These are phyloP conservation scores for Pichia cactophila DNA, from an alignment of 1,139 yeast species.

Conservation along the genomic window DNA sequence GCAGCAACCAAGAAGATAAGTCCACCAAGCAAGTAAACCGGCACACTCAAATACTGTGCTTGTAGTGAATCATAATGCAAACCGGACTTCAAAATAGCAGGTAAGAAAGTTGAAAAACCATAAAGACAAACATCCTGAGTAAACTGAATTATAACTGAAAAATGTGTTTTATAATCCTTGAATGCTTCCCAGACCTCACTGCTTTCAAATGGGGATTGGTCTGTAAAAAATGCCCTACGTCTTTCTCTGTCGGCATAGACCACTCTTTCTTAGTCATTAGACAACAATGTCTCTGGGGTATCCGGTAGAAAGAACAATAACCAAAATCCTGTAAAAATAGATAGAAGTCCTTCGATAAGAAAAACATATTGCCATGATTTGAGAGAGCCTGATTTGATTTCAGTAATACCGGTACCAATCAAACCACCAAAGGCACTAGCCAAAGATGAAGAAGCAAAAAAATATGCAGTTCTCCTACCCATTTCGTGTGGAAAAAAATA, in stretches of 20 bases:
- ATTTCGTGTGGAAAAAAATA: conserved; percentile 8
- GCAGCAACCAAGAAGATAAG: conserved; percentile 4
- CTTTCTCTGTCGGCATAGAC: conserved; percentile 7
- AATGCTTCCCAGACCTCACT: conserved; percentile 6
- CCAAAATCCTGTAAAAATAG: conserved; percentile 3
- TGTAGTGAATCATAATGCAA: conserved; percentile 2
- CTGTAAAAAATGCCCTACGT: conserved; percentile 6
- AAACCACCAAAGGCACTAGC: conserved; percentile 11
- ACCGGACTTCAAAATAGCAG: conserved; percentile 9
- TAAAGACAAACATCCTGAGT: conserved; percentile 10
- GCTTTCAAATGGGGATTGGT: conserved; percentile 1
- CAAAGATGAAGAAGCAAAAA: conserved; percentile 6
- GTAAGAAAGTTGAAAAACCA: conserved; percentile 9
- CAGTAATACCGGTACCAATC: conserved; percentile 8
- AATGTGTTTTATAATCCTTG: conserved; percentile 5
- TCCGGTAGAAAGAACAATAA: conserved; percentile 7
- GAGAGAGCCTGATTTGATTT: conserved; percentile 2
- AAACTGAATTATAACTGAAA: conserved; percentile 8
- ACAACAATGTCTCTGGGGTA: conserved; percentile 1
- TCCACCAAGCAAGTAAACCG: conserved; percentile 8
- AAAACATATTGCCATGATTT: conserved; percentile 7
- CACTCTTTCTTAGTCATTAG: conserved; percentile 5
- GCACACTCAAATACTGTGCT: conserved; percentile 9
- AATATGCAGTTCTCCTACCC: conserved; percentile 9
- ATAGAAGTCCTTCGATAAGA: conserved; percentile 7